phyloP scores from a whole-genome alignment of 306 rosid genomes.

The Potentilla sterilis region DNA sequence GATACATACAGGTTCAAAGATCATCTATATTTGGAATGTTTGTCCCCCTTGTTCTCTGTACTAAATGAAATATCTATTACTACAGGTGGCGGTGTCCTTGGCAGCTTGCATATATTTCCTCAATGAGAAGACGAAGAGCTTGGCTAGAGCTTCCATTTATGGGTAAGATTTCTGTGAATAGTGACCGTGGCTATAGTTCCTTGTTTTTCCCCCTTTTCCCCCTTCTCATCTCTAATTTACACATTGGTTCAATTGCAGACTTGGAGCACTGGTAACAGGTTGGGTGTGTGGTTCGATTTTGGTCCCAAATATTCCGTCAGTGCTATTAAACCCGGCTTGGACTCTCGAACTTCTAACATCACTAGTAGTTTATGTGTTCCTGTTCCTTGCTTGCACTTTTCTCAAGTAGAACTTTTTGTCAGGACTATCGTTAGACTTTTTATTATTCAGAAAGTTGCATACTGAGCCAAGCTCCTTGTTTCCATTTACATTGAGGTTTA shows the following conservation, averaged over 20 bases:
- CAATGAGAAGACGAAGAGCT: conserved; percentile 88
- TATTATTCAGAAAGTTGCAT: conserved; percentile 20
- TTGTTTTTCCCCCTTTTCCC: background rate
- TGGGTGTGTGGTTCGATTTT: conserved; percentile 83
- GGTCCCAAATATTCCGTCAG: conserved; percentile 73
- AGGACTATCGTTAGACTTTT: background rate
- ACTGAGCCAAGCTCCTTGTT: conserved; percentile 22
- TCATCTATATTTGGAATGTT: background rate
- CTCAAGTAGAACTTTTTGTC: conserved; percentile 52
- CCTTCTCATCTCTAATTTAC: conserved; percentile 13
- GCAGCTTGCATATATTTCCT: conserved; percentile 97
- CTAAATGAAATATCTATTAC: conserved; percentile 7
- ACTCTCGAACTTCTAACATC: conserved; percentile 86
- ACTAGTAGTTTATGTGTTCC: conserved; percentile 66
- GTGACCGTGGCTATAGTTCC: conserved; percentile 17
- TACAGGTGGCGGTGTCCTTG: conserved; percentile 89
- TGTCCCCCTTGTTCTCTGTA: background rate
- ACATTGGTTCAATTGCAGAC: conserved; percentile 39
- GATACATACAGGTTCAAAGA: background rate
- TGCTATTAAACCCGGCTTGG: conserved; percentile 83
- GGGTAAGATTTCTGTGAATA: conserved; percentile 49
- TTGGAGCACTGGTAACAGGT: conserved; percentile 79
- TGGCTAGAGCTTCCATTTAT: conserved; percentile 71
- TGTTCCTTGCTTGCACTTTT: conserved; percentile 83
- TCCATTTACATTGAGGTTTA: background rate